Percentiles rank a stretch among this genome's conserved stretches.
These are phyloP conservation scores for Cutaneotrichosporon cyanovorans DNA, from an alignment of 1,284 basidiomycete genomes.

Conservation along the genomic window DNA sequence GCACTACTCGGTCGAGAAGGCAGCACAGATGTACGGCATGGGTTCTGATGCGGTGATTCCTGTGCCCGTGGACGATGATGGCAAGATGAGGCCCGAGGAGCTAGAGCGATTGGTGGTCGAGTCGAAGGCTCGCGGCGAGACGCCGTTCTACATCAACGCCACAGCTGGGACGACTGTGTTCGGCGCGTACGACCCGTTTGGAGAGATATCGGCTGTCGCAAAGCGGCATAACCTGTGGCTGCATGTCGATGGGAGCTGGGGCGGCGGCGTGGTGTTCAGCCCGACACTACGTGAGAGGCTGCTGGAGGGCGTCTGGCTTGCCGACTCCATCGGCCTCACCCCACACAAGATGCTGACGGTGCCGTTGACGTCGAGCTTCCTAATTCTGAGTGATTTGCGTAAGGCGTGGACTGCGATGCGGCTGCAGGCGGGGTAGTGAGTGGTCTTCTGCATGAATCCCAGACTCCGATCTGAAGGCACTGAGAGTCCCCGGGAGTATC, in stretches of 20 bases:
- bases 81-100: conserved; percentile 16
- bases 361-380: conserved; percentile 45
- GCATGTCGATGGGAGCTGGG: conserved; percentile 47
- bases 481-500: no score
- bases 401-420: conserved; percentile 37
- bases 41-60: conserved; percentile 38
- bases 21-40: conserved; percentile 44
- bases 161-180: conserved; percentile 46
- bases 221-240: conserved; percentile 32
- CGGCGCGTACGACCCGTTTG: conserved; percentile 43
- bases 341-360: conserved; percentile 47
- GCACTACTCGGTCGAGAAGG: conserved; percentile 46
- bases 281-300: conserved; percentile 13
- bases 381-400: conserved; percentile 35
- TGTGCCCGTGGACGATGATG: conserved; percentile 33
- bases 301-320: conserved; percentile 32
- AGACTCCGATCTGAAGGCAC: no score
- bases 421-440: conserved; percentile 43
- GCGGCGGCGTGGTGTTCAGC: conserved; percentile 43
- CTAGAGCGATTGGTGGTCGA: conserved; percentile 16
- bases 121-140: conserved; percentile 14
- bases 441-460: not conserved
- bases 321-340: conserved; percentile 43
- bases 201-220: conserved; percentile 33
- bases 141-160: conserved; percentile 46